Evolutionary conservation across 768 basidiomycete genomes (phyloP), one percentile per base, ranked within the genome.

Genomic region (Amanita molliuscula): DNA sequence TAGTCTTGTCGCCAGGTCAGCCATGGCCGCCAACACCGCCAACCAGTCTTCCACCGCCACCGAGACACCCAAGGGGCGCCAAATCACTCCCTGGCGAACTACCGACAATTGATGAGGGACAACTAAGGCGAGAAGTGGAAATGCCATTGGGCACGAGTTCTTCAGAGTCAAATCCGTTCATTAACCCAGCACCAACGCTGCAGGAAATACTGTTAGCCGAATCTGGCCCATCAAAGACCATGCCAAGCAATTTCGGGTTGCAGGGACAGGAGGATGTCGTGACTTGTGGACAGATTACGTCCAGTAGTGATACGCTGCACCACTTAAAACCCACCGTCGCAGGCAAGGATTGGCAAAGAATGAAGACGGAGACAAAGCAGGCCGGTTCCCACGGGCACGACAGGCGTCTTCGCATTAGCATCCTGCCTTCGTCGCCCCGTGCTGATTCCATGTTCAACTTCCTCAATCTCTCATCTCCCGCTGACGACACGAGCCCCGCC

Each of bases 41-140:
- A 76, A 76, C 75, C 73, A 51, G 74, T 75, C 57, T 86, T 73
- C 67, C 90, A 77, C 68, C 80, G 65, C 48, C 61, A 58, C 47
- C 76, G 23, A 58, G 69, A 54, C 60, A 52, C 46, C 52, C 54
- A 6, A 51, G 58, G 49, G 56, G 53, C 26, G 56, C 58, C n/a
- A 58, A 44, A 35, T 51, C 59, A 37, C 57, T 60, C 8, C 53
- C 52, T 16, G 55, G n/a, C 11, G 44, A 42, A 16, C 7, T 28
- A 16, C 6, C 18, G n/a, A 29, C 33, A 42, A 18, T 10, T 5
- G 20, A 18, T 1, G 28, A 25, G 6, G 28, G 2, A 3, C 33
- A 37, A 21, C 37, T 11, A 13, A 34, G 18, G 16, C 31, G 9
- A 15, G 26, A 7, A 9, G n/a, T 15, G 18, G 28, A 21, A 4